Evolutionary conservation across 495 filamentous ascomycete genomes (phyloP), one percentile per base, ranked within the genome.

Genomic region (Penicillium goetzii): DNA sequence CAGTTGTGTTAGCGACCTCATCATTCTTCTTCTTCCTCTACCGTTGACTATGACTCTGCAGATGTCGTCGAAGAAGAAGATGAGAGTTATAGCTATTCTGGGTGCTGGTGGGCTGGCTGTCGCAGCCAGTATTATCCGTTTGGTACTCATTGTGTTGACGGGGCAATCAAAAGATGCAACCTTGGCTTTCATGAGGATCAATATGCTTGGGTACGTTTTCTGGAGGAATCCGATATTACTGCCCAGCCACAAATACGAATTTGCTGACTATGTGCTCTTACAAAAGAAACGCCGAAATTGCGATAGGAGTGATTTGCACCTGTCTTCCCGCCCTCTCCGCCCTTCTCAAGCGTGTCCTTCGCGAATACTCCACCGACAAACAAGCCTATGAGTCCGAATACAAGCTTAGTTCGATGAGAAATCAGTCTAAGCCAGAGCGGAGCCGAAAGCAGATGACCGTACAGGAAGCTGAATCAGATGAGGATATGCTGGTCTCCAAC

Each of bases 251-350:
- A 40, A 40, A 17, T 17, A 19, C 34, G 15, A 40, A 1, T 34
- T 34, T 32, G 30, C 50, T 45, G 23, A 56, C 36, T 4, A 6
- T 3, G 14, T 8, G 4, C 50, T 14, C 36, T 45, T 4, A 33
- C 9, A 15, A 19, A 45, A 78, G 76, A 26, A 76, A 76, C 38
- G 76, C 75, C 32, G 76, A 80, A 68, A 63, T 75, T 47, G 68
- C 74, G 32, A 73, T 80, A 58, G 77, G 76, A 14, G 62, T 80
- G 11, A 74, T 80, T 56, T 77, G 76, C 53, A 75, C 76, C 54
- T 78, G 76, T 59, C 71, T 78, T 19, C 77, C 77, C 12, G 70
- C 75, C 26, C 62, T 80, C 43, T 76, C 72, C 2, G 75, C 69
- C 12, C 64, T 75, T 45, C 17, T 72, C 36, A 61, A 55, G 15